phyloP scores from a whole-genome alignment of 495 filamentous ascomycete genomes.

The Patellaria atrata region DNA sequence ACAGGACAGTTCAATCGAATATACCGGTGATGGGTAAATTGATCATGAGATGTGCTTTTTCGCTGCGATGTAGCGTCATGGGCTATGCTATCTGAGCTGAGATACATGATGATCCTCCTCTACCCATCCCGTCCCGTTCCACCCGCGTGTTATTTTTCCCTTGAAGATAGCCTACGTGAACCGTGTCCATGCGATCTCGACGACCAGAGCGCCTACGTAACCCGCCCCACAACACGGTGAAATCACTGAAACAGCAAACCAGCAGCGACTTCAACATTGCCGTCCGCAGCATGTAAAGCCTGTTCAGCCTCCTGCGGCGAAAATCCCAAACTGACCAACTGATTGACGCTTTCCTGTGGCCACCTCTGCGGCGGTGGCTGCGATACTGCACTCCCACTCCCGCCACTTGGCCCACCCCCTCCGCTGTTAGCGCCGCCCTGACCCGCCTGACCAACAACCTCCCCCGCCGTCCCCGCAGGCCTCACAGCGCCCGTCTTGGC shows the following conservation, averaged over 20 bases:
- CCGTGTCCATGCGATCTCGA: too few relatives aligned
- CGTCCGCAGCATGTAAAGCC: slow-evolving; percentile 61
- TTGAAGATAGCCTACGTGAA: too few relatives aligned
- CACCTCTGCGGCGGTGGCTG: slow-evolving; percentile 28
- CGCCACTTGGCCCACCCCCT: slow-evolving; percentile 20
- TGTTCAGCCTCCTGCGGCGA: slow-evolving; percentile 56
- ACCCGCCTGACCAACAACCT: slow-evolving; percentile 40
- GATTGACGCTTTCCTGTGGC: slow-evolving; percentile 46
- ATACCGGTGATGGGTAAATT: too few relatives aligned
- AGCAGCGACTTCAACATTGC: slow-evolving; percentile 71
- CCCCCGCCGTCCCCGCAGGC: slow-evolving; percentile 33
- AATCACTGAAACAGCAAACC: slow-evolving; percentile 61
- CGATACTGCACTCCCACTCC: slow-evolving; percentile 1
- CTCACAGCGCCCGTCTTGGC: slow-evolving; percentile 69
- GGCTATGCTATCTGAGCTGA: too few relatives aligned
- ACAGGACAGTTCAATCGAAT: too few relatives aligned
- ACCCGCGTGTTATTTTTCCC: too few relatives aligned
- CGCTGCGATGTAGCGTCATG: too few relatives aligned
- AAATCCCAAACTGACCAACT: slow-evolving; percentile 64
- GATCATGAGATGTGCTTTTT: too few relatives aligned
- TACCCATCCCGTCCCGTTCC: too few relatives aligned
- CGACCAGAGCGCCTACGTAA: too few relatives aligned
- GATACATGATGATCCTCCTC: too few relatives aligned
- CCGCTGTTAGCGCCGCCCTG: slow-evolving; percentile 35
- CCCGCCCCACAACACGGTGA: too few relatives aligned